phyloP scores from a whole-genome alignment of 2,329 filamentous ascomycete genomes.

The Fusarium mundagurra region DNA sequence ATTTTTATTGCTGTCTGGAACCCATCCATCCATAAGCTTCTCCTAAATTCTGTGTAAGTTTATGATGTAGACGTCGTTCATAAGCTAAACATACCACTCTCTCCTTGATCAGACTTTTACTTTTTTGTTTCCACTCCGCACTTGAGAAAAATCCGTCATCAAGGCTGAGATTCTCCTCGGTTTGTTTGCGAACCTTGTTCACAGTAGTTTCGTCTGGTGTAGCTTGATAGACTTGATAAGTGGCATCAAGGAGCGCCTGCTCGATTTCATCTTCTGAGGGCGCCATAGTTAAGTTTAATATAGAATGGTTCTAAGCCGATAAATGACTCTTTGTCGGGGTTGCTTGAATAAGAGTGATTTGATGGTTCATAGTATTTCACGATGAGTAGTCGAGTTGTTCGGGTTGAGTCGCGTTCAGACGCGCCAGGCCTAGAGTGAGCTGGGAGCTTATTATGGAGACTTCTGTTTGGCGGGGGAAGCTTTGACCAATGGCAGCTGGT shows the following conservation, averaged over 20 bases:
- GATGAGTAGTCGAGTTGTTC: constrained; percentile 12
- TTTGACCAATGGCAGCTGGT: constrained; percentile 31
- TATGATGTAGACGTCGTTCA: neutral
- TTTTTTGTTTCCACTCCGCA: constrained; percentile 65
- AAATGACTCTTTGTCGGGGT: neutral
- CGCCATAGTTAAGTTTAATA: constrained; percentile 47
- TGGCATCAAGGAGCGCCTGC: constrained; percentile 57
- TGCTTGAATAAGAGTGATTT: neutral
- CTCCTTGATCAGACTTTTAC: constrained; percentile 66
- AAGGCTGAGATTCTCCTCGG: constrained; percentile 60
- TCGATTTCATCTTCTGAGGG: constrained; percentile 56
- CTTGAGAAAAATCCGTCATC: constrained; percentile 61
- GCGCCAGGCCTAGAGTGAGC: constrained; percentile 22
- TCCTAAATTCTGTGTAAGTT: constrained; percentile 39
- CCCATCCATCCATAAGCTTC: constrained; percentile 51
- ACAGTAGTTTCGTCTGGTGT: constrained; percentile 62
- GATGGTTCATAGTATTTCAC: neutral
- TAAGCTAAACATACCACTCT: constrained; percentile 58
- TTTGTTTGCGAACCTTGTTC: constrained; percentile 64
- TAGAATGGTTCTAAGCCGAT: neutral
- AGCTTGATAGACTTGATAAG: constrained; percentile 56
- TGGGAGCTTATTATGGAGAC: constrained; percentile 22
- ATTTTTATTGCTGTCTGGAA: constrained; percentile 40
- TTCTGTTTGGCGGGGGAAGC: constrained; percentile 25
- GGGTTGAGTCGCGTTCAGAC: constrained; percentile 35